Base-by-base conservation (phyloP, 2,329 filamentous ascomycete species). In the Colletotrichum lini region DNA sequence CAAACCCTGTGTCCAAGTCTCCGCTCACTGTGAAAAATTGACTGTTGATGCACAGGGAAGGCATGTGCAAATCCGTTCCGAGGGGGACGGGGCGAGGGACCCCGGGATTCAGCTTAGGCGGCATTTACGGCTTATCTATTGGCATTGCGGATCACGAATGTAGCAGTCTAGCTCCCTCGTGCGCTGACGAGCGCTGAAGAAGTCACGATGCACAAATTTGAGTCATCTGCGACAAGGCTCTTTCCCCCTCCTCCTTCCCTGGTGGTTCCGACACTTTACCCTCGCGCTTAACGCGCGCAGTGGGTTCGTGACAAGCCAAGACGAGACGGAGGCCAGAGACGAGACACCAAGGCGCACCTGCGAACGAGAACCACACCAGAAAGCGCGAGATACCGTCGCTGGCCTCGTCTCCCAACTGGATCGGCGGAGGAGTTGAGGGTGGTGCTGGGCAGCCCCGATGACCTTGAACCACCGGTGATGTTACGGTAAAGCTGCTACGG, bases 161-260 rank as follows among this genome's bases (percentile, higher is more conserved):
- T 2, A 38, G 9, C 54, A 50, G 54, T 47, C 49, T 54, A 21
- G 62, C 40, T n/a, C 58, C 38, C 53, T 38, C 35, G 35, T 10
- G n/a, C 58, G 53, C 68, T 68, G 65, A 42, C 58, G 65, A 71
- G 65, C 58, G 58, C 65, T 68, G 65, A 69, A 68, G 65, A 72
- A 68, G 69, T 68, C 52, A 60, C 69, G 69, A 64, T 59, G 65
- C 47, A 53, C 45, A 49, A 59, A 35, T 68, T 72, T 56, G 69
- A 69, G 53, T 69, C 69, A 64, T 69, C 49, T 52, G 59, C 65
- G 47, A 54, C 58, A 59, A 54, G 35, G 50, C 54, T 45, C 26
- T 30, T 6, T 1, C 26, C 5, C 26, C 26, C 26, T 30, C 47
- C 68, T 67, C 18, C 45, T n/a, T 8, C 18, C 13, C 21, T 15